Base-by-base conservation (phyloP, 345 rosid species). In the Murraya paniculata region DNA sequence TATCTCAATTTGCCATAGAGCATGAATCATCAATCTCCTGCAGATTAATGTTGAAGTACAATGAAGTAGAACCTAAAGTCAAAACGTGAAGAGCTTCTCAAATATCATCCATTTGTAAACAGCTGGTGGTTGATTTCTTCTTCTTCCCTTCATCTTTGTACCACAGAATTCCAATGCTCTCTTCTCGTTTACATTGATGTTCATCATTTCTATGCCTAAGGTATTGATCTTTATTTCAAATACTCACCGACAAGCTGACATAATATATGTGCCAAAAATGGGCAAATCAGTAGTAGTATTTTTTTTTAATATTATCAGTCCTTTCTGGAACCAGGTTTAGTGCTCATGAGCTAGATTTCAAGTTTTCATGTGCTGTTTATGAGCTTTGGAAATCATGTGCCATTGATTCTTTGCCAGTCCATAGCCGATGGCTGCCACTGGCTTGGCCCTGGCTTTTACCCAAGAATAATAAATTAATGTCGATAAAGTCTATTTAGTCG, bases 1-100 rank as follows among this genome's bases (percentile, higher is more conserved):
- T 92, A 60, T 93, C 92, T 8, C 88, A 82, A 61, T 92, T 81
- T 25, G 36, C 89, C 2, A 72, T 4, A 5, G 71, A 30, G 84
- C 72, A 30, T 93, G 89, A 30, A 53, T 53, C 57, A 19, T 1
- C 8, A 53, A 53, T 22, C 57, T 4, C 22, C 57, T 53, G 22
- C n/a, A 18, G 89, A 90, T 24, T 86, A 11, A 11, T 24, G 25
- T 60, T 60, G 64, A 25, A 25, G 30, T 60, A 60, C 27, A n/a
- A n/a, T 58, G 61, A 58, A 58, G 61, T 8, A 58, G 61, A 22
- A n/a, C 27, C 28, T n/a, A 9, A 58, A 62, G 31, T 62, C 0
- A 25, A 62, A 5, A 27, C 2, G 6, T 8, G 14, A 48, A 45
- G 35, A 68, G 18, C 57, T 45, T 45, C 10, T 14, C 21, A 16